Percentiles rank a stretch among this genome's conserved stretches.
Evolutionary conservation across 768 basidiomycete species (phyloP).

Genomic region (Dictyophora rubrovolvata): DNA sequence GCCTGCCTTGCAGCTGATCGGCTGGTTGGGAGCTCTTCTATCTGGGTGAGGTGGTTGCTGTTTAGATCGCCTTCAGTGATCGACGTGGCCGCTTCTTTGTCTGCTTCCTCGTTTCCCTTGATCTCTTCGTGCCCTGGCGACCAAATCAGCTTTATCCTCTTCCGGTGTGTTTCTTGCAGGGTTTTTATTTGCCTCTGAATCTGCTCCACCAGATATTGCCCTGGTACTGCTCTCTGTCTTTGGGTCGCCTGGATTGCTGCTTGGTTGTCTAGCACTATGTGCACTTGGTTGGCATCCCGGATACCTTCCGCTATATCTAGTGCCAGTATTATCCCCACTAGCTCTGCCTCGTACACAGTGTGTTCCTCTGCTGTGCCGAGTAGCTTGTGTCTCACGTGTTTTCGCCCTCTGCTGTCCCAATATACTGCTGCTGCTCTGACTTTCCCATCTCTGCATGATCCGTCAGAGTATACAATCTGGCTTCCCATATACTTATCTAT

Average conservation of each 20-base stretch:
- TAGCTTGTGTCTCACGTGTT: background rate
- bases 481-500: background rate
- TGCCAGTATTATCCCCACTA: conserved; percentile 10
- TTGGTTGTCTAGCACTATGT: conserved; percentile 13
- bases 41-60: no score
- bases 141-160: conserved; percentile 12
- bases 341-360: conserved; percentile 15
- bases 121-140: conserved; percentile 15
- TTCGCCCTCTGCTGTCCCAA: background rate
- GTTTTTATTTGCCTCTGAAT: conserved; percentile 5
- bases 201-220: conserved; percentile 10
- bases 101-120: conserved; percentile 13
- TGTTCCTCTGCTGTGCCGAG: conserved; percentile 11
- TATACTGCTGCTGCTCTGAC: conserved; percentile 15
- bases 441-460: conserved; percentile 11
- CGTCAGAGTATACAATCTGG: conserved; percentile 13
- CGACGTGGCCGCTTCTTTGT: conserved; percentile 15
- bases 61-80: no score
- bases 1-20: no score
- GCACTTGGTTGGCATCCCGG: background rate
- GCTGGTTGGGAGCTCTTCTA: no score
- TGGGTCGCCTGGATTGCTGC: conserved; percentile 8
- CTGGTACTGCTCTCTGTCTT: background rate
- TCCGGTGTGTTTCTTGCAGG: background rate
- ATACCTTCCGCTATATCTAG: conserved; percentile 3